Base-by-base conservation (phyloP, 1,139 yeast genomes). In the Meyerozyma carpophila region DNA sequence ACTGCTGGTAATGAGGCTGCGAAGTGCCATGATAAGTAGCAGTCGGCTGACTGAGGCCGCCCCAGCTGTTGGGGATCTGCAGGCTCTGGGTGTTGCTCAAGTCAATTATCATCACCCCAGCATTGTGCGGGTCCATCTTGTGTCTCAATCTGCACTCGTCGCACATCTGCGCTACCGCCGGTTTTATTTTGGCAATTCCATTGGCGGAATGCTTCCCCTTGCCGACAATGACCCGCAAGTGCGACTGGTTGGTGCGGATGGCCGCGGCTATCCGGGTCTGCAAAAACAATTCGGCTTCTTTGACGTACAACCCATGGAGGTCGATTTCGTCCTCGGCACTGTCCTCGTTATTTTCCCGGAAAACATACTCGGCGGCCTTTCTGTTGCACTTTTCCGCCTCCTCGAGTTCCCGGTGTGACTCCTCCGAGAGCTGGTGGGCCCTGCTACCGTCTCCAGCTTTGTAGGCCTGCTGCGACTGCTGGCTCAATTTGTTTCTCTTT, bases 311-410 rank as follows among this genome's bases (percentile, higher is more conserved):
- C 0, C 98, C 98, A 62, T 93, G 98, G 47, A 93, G 73, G 63
- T 93, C 98, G 50, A 93, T 89, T 63, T 93, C 98, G 60, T 89
- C 87, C 14, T 74, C 75, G 28, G 79, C 82, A 28, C 94, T 83
- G 58, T 90, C 97, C 29, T 88, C 79, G 58, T 93, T 93, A 61
- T 93, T 93, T 53, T 86, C 93, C 40, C 84, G 71, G 60, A 91
- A 91, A 2, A 90, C 98, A 59, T 84, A 91, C 59, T 82, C 91
- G 1, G 97, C 97, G 1, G 98, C 98, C 60, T 83, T 79, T 28
- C 73, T 68, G 64, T 90, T 90, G 58, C 73, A 79, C 36, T 70
- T 63, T 44, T 89, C 95, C 34, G 91, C 95, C 52, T 82, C 68
- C 0, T 58, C 65, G 29, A 70, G 69, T 46, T 79, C 80, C 47